These are phyloP conservation scores for Orobanche coerulescens DNA, from an alignment of 257 asterid genomes.

Conservation along the genomic window DNA sequence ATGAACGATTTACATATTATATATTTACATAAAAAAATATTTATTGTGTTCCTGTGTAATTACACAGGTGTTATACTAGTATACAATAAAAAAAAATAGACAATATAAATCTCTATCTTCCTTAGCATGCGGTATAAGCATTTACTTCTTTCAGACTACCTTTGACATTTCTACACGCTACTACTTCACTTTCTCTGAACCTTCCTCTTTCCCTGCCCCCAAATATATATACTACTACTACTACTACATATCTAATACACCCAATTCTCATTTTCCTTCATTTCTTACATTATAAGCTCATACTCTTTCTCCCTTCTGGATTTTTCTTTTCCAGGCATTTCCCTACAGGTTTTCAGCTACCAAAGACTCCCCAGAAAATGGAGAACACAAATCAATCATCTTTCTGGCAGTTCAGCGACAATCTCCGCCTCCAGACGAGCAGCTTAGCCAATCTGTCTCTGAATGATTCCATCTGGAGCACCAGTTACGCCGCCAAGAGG, in stretches of 20 bases:
- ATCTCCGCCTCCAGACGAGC: conserved; percentile 66
- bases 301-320: background rate
- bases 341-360: background rate
- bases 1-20: too few species aligned
- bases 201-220: conserved; percentile 18
- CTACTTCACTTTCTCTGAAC: conserved; percentile 27
- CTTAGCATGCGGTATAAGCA: conserved; percentile 24
- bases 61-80: too few species aligned
- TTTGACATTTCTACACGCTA: conserved; percentile 67
- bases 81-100: too few species aligned
- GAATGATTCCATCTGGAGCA: conserved; percentile 94
- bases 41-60: too few species aligned
- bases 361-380: conserved; percentile 26
- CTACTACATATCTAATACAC: too few species aligned
- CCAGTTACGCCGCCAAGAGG: conserved; percentile 45
- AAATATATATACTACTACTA: conserved; percentile 23
- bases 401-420: conserved; percentile 92
- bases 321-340: background rate
- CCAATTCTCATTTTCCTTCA: background rate
- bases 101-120: too few species aligned
- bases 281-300: background rate
- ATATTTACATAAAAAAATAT: too few species aligned
- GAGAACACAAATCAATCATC: conserved; percentile 63
- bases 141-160: conserved; percentile 31
- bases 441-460: conserved; percentile 57